Base-by-base conservation (phyloP, 306 rosid species). In the Crotalaria pallida region DNA sequence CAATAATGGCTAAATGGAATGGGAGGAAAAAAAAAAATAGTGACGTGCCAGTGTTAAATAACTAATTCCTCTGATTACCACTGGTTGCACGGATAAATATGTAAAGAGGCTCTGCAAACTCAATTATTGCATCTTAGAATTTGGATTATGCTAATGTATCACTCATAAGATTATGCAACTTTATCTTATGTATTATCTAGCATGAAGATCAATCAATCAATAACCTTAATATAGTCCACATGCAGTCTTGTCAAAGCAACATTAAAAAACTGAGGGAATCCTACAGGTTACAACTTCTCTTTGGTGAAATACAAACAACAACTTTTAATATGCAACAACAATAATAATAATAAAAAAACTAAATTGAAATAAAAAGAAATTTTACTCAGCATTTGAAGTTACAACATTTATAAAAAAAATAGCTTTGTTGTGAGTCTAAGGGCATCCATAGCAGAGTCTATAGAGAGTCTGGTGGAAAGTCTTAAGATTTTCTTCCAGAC, bases 151-250 rank as follows among this genome's bases (percentile, higher is more conserved):
- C 5, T 67, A 58, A 10, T 36, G n/a, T 40, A 65, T 81, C 67
- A 81, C 50, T 72, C 81, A 68, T 78, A 75, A 69, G 67, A 73
- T 81, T 34, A 41, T 65, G 65, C 73, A 56, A 55, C 66, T 49
- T 70, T 69, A 75, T 38, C 13, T 38, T 38, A 38, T 34, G 1
- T 5, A 34, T 34, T 36, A 36, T 74, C 45, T 3, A 16, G 9
- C 19, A 18, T 5, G 13, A 29, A 45, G 24, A 75, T 40, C 36
- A 7, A 18, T 40, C 36, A 7, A 18, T 66, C 49, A 65, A 38
- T 18, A 9, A 53, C 65, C 23, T 77, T 43, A 48, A 9, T 19
- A 15, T 18, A 16, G 16, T 19, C 26, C 18, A 23, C 49, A 34
- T 51, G 24, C 38, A 50, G 31, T 29, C 43, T 40, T 3, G 53